A percentile compares a stretch with the other conserved stretches of the same genome.
These are phyloP conservation scores for Backusella westeae DNA, from an alignment of 192 early-diverging fungal species.

Conservation along the genomic window DNA sequence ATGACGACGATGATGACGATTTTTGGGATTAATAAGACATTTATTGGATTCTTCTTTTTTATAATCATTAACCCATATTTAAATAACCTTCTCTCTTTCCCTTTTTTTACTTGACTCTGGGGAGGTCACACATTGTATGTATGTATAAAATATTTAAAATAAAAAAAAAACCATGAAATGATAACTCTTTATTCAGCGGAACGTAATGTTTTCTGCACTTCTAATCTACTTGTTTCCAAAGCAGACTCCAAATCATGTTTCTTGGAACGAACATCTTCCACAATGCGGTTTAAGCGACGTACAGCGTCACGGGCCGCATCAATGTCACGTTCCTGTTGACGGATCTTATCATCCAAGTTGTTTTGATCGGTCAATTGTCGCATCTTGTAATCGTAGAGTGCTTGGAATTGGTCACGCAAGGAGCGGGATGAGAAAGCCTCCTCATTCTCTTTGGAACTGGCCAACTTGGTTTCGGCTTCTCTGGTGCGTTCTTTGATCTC, in stretches of 20 bases:
- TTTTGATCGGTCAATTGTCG: conserved; percentile 44
- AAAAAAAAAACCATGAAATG: background rate
- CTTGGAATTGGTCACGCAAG: conserved; percentile 43
- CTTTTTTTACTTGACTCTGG: background rate
- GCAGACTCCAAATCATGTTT: conserved; percentile 45
- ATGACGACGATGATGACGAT: too few relatives aligned
- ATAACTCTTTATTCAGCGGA: background rate
- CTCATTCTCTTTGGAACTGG: conserved; percentile 11
- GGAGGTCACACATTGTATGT: background rate
- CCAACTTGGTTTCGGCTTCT: conserved; percentile 41
- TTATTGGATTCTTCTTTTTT: background rate
- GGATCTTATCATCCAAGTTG: conserved; percentile 44
- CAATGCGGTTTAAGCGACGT: conserved; percentile 43
- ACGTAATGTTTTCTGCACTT: conserved; percentile 42
- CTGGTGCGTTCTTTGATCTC: conserved; percentile 47
- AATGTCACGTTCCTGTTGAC: conserved; percentile 51
- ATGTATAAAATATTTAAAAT: background rate
- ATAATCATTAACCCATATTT: background rate
- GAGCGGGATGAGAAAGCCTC: conserved; percentile 30
- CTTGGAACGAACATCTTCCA: conserved; percentile 48
- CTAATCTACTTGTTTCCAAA: conserved; percentile 44
- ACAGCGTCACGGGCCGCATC: conserved; percentile 44
- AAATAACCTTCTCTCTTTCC: background rate
- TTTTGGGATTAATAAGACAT: too few relatives aligned
- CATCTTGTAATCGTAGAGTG: conserved; percentile 53